Conservation (phyloP, 495 filamentous ascomycete genomes). For the Xylaria palmicola region DNA sequence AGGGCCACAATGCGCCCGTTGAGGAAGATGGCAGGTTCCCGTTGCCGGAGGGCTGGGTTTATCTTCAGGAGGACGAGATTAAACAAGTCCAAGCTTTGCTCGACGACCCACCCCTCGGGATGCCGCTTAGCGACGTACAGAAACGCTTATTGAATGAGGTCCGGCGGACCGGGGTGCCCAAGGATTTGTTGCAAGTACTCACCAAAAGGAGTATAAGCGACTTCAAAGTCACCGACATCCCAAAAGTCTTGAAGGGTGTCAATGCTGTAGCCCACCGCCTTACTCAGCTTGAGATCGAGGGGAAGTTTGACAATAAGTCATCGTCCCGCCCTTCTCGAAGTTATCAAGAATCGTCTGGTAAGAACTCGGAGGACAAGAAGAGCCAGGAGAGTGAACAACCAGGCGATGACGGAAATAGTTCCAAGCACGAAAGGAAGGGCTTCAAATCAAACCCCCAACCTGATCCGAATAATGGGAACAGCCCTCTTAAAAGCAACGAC, state of each 20-base stretch:
- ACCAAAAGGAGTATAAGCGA: neutral
- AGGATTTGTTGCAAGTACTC: neutral
- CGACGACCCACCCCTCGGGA: neutral
- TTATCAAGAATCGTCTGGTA: neutral
- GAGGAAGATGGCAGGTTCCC: constrained; percentile 8
- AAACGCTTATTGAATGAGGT: neutral
- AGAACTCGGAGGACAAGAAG: constrained; percentile 24
- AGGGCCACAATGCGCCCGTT: constrained; percentile 2
- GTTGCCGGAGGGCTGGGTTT: constrained; percentile 37
- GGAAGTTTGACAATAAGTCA: neutral
- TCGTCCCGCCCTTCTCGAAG: neutral
- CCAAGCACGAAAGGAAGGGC: constrained; percentile 16
- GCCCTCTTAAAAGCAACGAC: constrained; percentile 21
- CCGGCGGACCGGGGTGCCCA: neutral
- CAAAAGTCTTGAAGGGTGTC: constrained; percentile 26
- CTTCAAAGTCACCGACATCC: constrained; percentile 62
- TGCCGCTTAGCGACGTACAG: neutral
- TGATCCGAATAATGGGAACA: constrained; percentile 12
- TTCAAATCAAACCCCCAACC: constrained; percentile 22
- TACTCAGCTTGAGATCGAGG: neutral
- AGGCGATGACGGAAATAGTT: constrained; percentile 37
- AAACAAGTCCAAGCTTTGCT: constrained; percentile 10
- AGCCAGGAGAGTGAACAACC: constrained; percentile 27
- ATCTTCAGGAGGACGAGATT: constrained; percentile 32
- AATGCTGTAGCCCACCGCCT: constrained; percentile 21